Evolutionary conservation across 345 rosid genomes (phyloP), one percentile per base, ranked within the genome.

Genomic region (thale cress (Arabidopsis thaliana)): DNA sequence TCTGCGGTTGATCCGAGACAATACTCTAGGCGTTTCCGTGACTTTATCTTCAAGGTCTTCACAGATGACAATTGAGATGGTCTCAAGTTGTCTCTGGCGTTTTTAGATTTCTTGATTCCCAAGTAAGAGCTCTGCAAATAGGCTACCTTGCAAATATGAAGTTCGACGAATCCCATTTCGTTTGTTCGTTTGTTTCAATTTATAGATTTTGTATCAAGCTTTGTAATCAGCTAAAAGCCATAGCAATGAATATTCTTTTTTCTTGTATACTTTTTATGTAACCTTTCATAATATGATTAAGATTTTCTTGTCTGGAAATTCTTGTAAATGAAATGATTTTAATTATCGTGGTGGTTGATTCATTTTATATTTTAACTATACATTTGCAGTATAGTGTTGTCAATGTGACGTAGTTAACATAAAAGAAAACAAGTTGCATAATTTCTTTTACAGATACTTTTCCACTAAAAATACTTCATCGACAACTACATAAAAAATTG

Each of bases 1-100:
- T 93, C 91, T 9, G 96, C 97, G 0, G 96, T 88, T 62, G 96
- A 93, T 82, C 98, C 97, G 2, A 87, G 83, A 78, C 93, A 87
- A 42, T 93, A 91, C 69, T 87, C 96, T 0, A 87, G 86, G 73
- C 84, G 98, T 11, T 93, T 93, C 60, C 89, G 94, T 2, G 97
- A 93, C 66, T 93, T 91, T 76, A 81, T 91, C 42, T 81, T 85
- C 83, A 87, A 80, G 62, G 82, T 88, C 59, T 91, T 93, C 51
- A 79, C 82, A 34, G 93, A 91, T 73, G 96, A 93, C 28, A 74
- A 30, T 23, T 77, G 76, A 77, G 22, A 64, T 6, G 12, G 37
- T 36, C 62, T 13, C 45, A 10, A 25, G 38, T 16, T 48, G 66
- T 49, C 9, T 42, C 38, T 49, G 65, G 33, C 1, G 4, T 22